phyloP scores from a whole-genome alignment of 2,329 filamentous ascomycete genomes.

The Phyllosticta capitalensis region DNA sequence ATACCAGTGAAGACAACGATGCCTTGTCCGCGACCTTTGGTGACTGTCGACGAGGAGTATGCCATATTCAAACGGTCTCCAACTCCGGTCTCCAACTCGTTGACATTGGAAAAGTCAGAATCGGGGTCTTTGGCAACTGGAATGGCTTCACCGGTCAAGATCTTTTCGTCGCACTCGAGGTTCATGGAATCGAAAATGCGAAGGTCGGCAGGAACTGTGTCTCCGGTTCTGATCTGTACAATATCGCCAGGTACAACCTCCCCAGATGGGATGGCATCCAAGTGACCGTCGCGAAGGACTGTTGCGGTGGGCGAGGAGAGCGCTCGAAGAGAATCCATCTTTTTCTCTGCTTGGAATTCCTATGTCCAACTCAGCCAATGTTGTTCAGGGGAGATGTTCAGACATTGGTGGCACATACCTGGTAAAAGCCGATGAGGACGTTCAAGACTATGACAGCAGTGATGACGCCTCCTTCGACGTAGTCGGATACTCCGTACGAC shows the following conservation, averaged over 20 bases:
- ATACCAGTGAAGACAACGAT: slow-evolving; percentile 62
- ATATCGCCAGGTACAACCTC: slow-evolving; percentile 32
- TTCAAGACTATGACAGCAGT: slow-evolving; percentile 57
- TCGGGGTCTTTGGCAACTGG: slow-evolving; percentile 55
- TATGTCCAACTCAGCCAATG: slow-evolving; percentile 32
- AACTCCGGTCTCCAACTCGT: slow-evolving; percentile 39
- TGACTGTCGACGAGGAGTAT: slow-evolving; percentile 64
- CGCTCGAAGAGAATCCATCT: slow-evolving; percentile 31
- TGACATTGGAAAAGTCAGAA: slow-evolving; percentile 41
- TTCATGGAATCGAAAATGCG: slow-evolving; percentile 58
- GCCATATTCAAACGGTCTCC: slow-evolving; percentile 63
- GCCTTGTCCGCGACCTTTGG: slow-evolving; percentile 58
- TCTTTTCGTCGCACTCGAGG: slow-evolving; percentile 64
- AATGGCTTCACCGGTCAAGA: slow-evolving; percentile 64
- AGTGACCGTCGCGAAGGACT: slow-evolving; percentile 27
- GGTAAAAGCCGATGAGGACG: slow-evolving; percentile 50
- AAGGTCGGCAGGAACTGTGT: slow-evolving; percentile 58
- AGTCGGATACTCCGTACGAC: slow-evolving; percentile 55
- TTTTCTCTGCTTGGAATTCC: slow-evolving; percentile 37
- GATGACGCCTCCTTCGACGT: slow-evolving; percentile 55
- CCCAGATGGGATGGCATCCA: slow-evolving; percentile 27
- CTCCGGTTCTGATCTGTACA: slow-evolving; percentile 39
- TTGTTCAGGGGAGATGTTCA: slow-evolving; percentile 21
- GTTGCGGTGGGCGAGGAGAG: slow-evolving; percentile 30
- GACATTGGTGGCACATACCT: background rate